A percentile compares a stretch with the other conserved stretches of the same genome.
Conservation (phyloP, 306 rosid genomes). For the Dryas octopetala region DNA sequence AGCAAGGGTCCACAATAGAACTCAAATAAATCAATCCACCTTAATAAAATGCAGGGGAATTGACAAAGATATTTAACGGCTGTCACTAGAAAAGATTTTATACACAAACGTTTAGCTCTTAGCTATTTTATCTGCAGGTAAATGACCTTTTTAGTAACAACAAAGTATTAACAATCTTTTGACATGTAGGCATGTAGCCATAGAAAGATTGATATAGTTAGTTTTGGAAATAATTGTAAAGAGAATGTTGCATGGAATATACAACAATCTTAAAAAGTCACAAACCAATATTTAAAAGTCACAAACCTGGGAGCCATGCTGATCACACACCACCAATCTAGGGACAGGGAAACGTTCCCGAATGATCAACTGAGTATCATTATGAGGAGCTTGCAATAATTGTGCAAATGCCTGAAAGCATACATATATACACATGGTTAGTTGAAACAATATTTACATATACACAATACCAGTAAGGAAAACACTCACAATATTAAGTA, state of each 20-base stretch:
- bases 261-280: not conserved
- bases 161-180: not conserved
- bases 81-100: not conserved
- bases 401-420: conserved; percentile 81
- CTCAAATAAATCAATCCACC: not conserved
- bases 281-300: conserved; percentile 4
- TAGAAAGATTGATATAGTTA: not conserved
- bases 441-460: not conserved
- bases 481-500: conserved; percentile 10
- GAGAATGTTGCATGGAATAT: not conserved
- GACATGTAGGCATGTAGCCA: not conserved
- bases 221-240: not conserved
- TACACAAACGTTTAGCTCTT: not conserved
- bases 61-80: not conserved
- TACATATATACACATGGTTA: not conserved
- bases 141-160: not conserved
- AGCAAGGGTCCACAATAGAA: not conserved
- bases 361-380: conserved; percentile 65
- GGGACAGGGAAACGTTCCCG: conserved; percentile 92
- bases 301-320: conserved; percentile 97
- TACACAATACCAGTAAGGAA: not conserved
- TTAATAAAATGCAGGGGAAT: not conserved
- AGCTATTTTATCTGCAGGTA: not conserved
- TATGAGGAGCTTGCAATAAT: conserved; percentile 73
- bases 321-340: conserved; percentile 94